phyloP scores from a whole-genome alignment of 1,284 basidiomycete species.

The Trametes pubescens region DNA sequence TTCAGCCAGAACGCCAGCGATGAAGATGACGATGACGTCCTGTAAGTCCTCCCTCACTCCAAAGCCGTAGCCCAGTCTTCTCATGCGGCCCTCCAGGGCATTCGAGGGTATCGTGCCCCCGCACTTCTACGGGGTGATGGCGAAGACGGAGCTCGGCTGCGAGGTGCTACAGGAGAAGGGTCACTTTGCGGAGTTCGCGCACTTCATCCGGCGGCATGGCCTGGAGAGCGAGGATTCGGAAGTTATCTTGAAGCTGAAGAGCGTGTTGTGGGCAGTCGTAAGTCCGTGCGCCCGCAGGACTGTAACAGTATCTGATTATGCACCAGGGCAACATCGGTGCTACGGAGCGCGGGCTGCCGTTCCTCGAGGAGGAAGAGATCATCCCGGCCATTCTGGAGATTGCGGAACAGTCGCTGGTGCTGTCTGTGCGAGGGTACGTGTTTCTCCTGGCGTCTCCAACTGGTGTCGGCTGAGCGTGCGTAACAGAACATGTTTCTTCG shows the following conservation, averaged over 20 bases:
- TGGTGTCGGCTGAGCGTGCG: constrained; percentile 7
- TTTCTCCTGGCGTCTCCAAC: background rate
- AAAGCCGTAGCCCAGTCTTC: background rate
- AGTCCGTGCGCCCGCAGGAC: constrained; percentile 42
- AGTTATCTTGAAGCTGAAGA: constrained; percentile 90
- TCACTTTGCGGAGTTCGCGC: constrained; percentile 91
- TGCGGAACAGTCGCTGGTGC: constrained; percentile 87
- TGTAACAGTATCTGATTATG: background rate
- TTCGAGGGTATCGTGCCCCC: constrained; percentile 91
- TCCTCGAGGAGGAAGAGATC: constrained; percentile 94
- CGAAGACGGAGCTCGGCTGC: constrained; percentile 95
- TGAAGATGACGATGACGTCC: constrained; percentile 71
- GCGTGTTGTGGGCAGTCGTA: constrained; percentile 96
- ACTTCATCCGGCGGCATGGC: constrained; percentile 89
- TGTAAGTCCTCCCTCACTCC: constrained; percentile 49
- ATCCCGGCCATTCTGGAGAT: constrained; percentile 92
- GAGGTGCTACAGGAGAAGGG: constrained; percentile 90
- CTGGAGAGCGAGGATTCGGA: constrained; percentile 86
- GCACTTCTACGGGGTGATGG: constrained; percentile 98
- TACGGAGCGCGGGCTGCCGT: constrained; percentile 88
- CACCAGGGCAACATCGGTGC: constrained; percentile 92
- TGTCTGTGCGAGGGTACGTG: constrained; percentile 92
- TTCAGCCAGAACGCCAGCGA: constrained; percentile 68
- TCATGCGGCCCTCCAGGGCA: constrained; percentile 49
- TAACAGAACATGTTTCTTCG: constrained; percentile 92